Evolutionary conservation across 352 stramenopile genomes (phyloP), one percentile per base, ranked within the genome.

Genomic region (Globisporangium viniferum): DNA sequence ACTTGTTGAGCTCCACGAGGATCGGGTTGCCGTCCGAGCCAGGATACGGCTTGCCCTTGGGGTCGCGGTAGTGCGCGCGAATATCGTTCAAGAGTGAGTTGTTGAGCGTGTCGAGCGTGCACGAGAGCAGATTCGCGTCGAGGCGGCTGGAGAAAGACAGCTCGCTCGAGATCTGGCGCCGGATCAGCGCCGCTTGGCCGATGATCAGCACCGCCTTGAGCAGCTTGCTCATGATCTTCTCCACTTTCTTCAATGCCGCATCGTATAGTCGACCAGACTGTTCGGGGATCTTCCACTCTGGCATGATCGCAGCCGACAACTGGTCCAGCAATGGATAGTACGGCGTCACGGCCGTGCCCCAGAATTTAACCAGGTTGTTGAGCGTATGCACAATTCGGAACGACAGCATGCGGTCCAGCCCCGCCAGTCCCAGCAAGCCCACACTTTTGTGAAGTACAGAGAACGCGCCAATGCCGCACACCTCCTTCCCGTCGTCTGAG

Each of bases 361-460:
- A 98, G 73, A 96, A 98, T 73, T 98, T 97, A 53, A 98, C 86
- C 69, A 98, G 89, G 55, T 94, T 95, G 79, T 98, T 97, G 14
- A 98, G 82, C 31, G 92, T 96, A 59, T 98, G 89, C 55, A 98
- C 88, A 55, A 96, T 96, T 41, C 90, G 89, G 76, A 97, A 97
- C 27, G 88, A 96, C 5, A 99, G 86, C 78, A 99, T 92, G 18
- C 93, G 84, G 69, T 98, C 92, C 3, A 99, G 73, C 14, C 93
- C 95, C n/a, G 82, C 80, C 5, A 99, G 82, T 20, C 96, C 95
- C 22, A 96, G 73, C 63, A 98, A 69, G 0, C 95, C 95, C 33
- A 99, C 89, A 54, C 90, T 95, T 67, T 96, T 88, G 73, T 97
- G 89, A 61, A 98, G 75, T 46, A 97, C 76, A 0, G 82, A 88